Percentiles rank a stretch among this genome's conserved stretches.
Conservation (phyloP, 495 filamentous ascomycete species). For the Penicillium odoratum region DNA sequence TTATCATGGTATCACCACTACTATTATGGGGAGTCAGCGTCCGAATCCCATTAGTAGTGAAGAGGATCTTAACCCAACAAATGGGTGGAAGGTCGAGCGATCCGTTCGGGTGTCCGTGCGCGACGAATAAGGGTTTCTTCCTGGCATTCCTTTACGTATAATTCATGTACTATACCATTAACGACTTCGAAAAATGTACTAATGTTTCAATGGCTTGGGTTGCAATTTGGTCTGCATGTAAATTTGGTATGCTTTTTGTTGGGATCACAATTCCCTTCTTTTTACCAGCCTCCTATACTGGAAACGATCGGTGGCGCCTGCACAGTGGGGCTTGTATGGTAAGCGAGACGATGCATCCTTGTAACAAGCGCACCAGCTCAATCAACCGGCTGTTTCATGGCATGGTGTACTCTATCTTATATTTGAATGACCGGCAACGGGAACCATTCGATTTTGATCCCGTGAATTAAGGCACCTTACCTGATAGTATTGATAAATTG, state of each 20-base stretch:
- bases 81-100: constrained; percentile 28
- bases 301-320: neutral
- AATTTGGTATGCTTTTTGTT: neutral
- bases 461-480: neutral
- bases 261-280: neutral
- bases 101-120: constrained; percentile 29
- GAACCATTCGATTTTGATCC: neutral
- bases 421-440: neutral
- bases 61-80: constrained; percentile 24
- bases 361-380: neutral
- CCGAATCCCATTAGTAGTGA: constrained; percentile 22
- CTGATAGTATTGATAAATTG: neutral
- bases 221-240: neutral
- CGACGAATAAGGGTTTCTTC: constrained; percentile 13
- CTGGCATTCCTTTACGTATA: neutral
- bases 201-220: neutral
- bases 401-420: neutral
- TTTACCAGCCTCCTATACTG: neutral
- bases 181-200: neutral
- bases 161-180: constrained; percentile 1
- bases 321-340: constrained; percentile 5
- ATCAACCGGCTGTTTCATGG: neutral
- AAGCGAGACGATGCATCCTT: constrained; percentile 9
- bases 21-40: constrained; percentile 23
- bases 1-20: constrained; percentile 28